A percentile compares a stretch with the other conserved stretches of the same genome.
Conservation (phyloP, 495 filamentous ascomycete genomes). For the Barbatosphaeria neglecta region DNA sequence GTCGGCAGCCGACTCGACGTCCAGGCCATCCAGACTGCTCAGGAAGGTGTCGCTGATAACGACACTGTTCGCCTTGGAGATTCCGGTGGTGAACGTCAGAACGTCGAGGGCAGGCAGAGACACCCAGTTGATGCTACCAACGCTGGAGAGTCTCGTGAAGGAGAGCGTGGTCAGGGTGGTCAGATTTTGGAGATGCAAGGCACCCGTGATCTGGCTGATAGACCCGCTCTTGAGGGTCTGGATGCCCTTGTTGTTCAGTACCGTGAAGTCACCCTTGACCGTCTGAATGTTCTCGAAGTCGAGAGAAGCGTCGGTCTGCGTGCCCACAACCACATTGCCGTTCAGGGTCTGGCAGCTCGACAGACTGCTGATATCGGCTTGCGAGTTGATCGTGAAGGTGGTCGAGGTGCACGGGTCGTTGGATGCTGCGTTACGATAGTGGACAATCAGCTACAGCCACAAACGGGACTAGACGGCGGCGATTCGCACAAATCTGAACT, state of each 20-base stretch:
- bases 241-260: constrained; percentile 40
- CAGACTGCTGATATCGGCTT: constrained; percentile 60
- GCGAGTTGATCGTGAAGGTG: constrained; percentile 49
- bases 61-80: constrained; percentile 53
- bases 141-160: constrained; percentile 49
- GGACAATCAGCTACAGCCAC: no score
- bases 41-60: constrained; percentile 76
- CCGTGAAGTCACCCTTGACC: constrained; percentile 59
- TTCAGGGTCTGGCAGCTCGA: constrained; percentile 53
- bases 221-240: constrained; percentile 36
- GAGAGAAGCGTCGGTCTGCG: constrained; percentile 37
- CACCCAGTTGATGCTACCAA: constrained; percentile 55
- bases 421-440: constrained; percentile 39
- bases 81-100: constrained; percentile 51
- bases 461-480: no score
- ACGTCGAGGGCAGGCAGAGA: constrained; percentile 60
- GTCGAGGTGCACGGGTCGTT: constrained; percentile 28
- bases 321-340: constrained; percentile 58
- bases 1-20: constrained; percentile 46
- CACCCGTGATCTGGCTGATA: constrained; percentile 40
- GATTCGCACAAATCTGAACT: no score
- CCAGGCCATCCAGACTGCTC: constrained; percentile 62
- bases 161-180: constrained; percentile 53
- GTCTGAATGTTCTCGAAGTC: constrained; percentile 42
- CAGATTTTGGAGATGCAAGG: constrained; percentile 53